Conservation (phyloP, 1,284 basidiomycete species). For the Cutaneotrichosporon cavernicola region DNA sequence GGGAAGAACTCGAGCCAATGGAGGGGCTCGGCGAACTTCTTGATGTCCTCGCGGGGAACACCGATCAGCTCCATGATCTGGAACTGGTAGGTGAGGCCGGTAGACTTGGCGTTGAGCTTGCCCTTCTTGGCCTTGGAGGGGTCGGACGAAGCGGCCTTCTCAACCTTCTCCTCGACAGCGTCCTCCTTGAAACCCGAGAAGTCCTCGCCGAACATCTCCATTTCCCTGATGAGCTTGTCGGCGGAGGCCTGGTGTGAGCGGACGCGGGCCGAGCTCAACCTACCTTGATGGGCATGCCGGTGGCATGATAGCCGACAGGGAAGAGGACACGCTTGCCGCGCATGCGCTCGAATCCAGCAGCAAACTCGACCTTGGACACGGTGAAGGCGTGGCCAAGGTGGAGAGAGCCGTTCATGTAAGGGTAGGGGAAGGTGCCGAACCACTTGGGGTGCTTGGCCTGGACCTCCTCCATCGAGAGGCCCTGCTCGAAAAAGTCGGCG, state of each 20-base stretch:
- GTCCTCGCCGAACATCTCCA: constrained; percentile 90
- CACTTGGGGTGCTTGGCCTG: constrained; percentile 81
- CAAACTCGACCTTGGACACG: constrained; percentile 97
- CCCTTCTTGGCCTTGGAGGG: constrained; percentile 87
- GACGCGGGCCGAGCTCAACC: constrained; percentile 57
- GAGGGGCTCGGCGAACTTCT: constrained; percentile 89
- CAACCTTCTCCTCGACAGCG: constrained; percentile 28
- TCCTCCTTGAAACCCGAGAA: constrained; percentile 72
- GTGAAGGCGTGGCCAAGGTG: constrained; percentile 98
- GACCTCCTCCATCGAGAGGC: constrained; percentile 55
- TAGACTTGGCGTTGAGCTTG: constrained; percentile 89
- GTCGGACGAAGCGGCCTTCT: constrained; percentile 46
- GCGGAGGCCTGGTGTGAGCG: constrained; percentile 62
- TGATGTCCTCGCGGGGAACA: constrained; percentile 84
- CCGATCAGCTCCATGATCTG: constrained; percentile 96
- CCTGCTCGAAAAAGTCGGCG: constrained; percentile 53
- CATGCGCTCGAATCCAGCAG: constrained; percentile 93
- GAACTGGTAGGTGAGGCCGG: constrained; percentile 95
- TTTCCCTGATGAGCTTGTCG: constrained; percentile 97
- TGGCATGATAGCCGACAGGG: constrained; percentile 94
- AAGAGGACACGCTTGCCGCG: constrained; percentile 91
- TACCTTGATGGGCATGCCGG: constrained; percentile 94
- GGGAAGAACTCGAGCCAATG: constrained; percentile 96
- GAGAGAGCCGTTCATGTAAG: constrained; percentile 98
- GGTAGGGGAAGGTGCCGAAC: constrained; percentile 93